Evolutionary conservation across 495 filamentous ascomycete genomes (phyloP).

Genomic region (Daldinia vernicosa): DNA sequence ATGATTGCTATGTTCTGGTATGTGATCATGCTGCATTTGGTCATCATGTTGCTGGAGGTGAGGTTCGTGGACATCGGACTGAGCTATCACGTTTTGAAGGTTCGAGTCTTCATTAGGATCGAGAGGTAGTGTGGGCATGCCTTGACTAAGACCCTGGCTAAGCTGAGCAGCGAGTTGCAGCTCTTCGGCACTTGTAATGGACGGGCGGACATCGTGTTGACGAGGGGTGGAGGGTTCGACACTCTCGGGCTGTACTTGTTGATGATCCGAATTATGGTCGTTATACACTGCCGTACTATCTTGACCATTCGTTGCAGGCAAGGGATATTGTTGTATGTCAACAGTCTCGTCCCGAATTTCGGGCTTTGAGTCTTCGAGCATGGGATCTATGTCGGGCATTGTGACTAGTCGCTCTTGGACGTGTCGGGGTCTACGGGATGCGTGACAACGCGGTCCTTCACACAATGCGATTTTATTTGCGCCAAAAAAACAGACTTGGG

Average conservation of each 20-base stretch:
- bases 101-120: constrained; percentile 33
- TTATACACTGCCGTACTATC: constrained; percentile 21
- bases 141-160: constrained; percentile 54
- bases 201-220: constrained; percentile 45
- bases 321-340: constrained; percentile 38
- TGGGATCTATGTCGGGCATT: constrained; percentile 45
- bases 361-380: constrained; percentile 38
- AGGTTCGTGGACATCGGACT: constrained; percentile 30
- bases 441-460: constrained; percentile 17
- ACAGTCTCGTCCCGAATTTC: constrained; percentile 34
- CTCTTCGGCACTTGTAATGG: constrained; percentile 55
- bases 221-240: constrained; percentile 44
- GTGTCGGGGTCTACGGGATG: constrained; percentile 25
- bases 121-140: constrained; percentile 36
- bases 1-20: constrained; percentile 35
- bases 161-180: constrained; percentile 63
- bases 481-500: constrained; percentile 2
- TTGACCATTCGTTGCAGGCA: constrained; percentile 31
- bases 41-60: constrained; percentile 35
- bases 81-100: constrained; percentile 34
- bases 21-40: constrained; percentile 20
- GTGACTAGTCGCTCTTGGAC: constrained; percentile 26
- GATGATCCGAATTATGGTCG: constrained; percentile 29
- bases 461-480: constrained; percentile 12
- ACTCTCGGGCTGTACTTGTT: constrained; percentile 31